A percentile compares a stretch with the other conserved stretches of the same genome.
Evolutionary conservation across 139 green algal species (phyloP).

Genomic region (Chlamydomonas asymmetrica): DNA sequence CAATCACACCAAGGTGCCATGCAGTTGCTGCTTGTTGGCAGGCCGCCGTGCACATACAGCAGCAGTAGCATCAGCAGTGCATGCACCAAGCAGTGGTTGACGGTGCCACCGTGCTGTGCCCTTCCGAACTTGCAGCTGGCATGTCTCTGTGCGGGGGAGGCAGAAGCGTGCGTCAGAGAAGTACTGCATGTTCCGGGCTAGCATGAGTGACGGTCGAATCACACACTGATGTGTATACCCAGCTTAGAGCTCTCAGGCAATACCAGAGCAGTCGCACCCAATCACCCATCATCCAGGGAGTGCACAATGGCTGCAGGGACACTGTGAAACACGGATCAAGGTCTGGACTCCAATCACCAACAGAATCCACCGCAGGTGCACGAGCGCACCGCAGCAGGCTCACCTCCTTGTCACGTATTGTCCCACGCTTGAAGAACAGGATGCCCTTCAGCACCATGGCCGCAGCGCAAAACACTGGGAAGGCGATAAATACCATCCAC

Average conservation of each 20-base stretch:
- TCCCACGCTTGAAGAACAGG: slow-evolving; percentile 81
- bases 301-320: not conserved
- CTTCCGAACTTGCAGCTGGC: too few relatives aligned
- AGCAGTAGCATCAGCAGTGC: too few relatives aligned
- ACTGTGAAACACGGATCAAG: not conserved
- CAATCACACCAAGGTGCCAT: too few relatives aligned
- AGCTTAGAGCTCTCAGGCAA: not conserved
- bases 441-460: slow-evolving; percentile 60
- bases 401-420: slow-evolving; percentile 75
- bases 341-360: not conserved
- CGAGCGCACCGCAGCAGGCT: slow-evolving; percentile 1
- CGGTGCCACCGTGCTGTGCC: too few relatives aligned
- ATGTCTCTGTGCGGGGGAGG: too few relatives aligned
- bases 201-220: too few relatives aligned
- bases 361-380: not conserved
- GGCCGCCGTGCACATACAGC: too few relatives aligned
- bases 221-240: too few relatives aligned
- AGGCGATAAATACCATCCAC: slow-evolving; percentile 76
- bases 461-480: slow-evolving; percentile 83
- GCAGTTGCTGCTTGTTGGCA: too few relatives aligned
- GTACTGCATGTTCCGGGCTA: too few relatives aligned
- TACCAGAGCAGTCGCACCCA: not conserved
- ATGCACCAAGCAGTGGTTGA: too few relatives aligned
- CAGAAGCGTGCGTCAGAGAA: too few relatives aligned
- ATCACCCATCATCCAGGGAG: not conserved